phyloP scores from a whole-genome alignment of 108 stramenopile species.

The Conticribra weissflogii region DNA sequence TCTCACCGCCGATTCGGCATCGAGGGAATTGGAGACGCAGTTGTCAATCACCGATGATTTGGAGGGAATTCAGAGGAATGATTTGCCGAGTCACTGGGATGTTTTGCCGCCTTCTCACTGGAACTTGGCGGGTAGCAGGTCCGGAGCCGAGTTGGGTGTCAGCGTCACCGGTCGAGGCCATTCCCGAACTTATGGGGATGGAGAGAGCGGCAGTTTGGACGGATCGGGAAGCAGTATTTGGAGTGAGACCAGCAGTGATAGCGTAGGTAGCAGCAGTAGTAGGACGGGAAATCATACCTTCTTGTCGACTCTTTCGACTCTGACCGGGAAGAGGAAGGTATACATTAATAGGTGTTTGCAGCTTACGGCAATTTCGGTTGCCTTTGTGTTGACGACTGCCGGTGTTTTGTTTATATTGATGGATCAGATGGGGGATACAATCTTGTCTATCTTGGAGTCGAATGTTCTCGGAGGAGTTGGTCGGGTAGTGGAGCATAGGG shows the following conservation, averaged over 20 bases:
- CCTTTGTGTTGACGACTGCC: not conserved
- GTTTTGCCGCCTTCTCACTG: not conserved
- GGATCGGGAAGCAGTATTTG: not conserved
- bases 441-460: not conserved
- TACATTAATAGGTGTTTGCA: not conserved
- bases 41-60: not conserved
- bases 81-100: not conserved
- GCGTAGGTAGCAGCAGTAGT: not conserved
- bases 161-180: too few relatives aligned
- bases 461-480: not conserved
- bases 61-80: slow-evolving; percentile 1
- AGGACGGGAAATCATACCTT: not conserved
- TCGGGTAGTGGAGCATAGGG: not conserved
- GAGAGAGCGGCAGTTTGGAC: not conserved
- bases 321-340: not conserved
- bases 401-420: not conserved
- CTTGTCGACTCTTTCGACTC: not conserved
- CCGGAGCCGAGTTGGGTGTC: not conserved
- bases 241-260: not conserved
- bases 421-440: not conserved
- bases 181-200: not conserved
- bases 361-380: not conserved
- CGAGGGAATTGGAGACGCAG: not conserved
- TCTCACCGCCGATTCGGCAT: not conserved
- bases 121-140: not conserved